Base-by-base conservation (phyloP, 1,284 basidiomycete species). In the Inonotus obliquus region DNA sequence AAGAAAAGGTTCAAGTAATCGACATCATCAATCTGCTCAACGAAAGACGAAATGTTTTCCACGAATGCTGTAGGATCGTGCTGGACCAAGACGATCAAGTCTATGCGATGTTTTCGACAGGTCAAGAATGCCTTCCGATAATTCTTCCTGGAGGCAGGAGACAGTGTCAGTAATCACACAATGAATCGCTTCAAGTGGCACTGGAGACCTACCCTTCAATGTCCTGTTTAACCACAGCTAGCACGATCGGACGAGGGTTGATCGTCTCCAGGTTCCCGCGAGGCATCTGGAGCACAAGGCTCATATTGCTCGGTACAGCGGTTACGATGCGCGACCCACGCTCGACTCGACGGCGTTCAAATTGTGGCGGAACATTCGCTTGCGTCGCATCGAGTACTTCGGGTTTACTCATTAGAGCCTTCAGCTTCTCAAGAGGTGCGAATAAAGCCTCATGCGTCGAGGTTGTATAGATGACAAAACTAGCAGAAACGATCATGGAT, bases 221-320 rank as follows among this genome's bases (percentile, higher is more conserved):
- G 69, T 94, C 90, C 54, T 83, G 77, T 58, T 82, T 80, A 1
- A 96, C 87, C 2, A 92, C 87, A 57, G 89, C 83, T 74, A 98
- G 85, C 2, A 98, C 95, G 64, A 99, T 77, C 1, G 96, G 91
- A 37, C 97, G 80, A 1, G 97, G 97, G 68, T 90, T 93, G 60
- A 99, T 89, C 0, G 94, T 98, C 77, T 99, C 97, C 59, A 99
- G 72, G 73, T 99, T 99, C 0, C 97, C 97, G 67, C 97, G 79
- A 0, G 96, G 97, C 95, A 99, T 99, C 76, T 99, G 97, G 13
- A 99, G 76, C 0, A 99, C 91, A 17, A 98, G 74, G 66, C 82
- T 88, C 92, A 97, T 98, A 7, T 85, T 78, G 65, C 88, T 93
- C 1, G 94, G 89, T 0, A 96, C 88, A 11, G 88, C 89, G 0